These are phyloP conservation scores for Piedraia hortae DNA, from an alignment of 2,329 filamentous ascomycete genomes.

Conservation along the genomic window DNA sequence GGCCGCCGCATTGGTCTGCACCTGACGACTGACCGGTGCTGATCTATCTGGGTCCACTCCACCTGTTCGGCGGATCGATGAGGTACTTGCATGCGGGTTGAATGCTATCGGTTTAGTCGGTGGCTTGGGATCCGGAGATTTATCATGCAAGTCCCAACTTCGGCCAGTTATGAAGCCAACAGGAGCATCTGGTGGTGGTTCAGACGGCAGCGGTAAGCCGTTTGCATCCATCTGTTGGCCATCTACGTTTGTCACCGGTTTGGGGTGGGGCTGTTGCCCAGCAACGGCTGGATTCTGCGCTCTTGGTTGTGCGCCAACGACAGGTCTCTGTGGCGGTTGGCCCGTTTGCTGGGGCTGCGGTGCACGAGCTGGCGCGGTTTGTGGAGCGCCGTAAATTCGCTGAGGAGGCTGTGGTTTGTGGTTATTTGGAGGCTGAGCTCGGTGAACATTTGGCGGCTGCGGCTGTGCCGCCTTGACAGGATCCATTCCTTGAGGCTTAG, in stretches of 20 bases:
- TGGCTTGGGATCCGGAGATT: conserved; percentile 10
- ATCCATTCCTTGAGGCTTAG: conserved; percentile 2
- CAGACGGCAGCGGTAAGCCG: conserved; percentile 5
- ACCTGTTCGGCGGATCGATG: conserved; percentile 68
- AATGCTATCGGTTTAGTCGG: conserved; percentile 13
- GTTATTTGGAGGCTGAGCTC: conserved; percentile 5
- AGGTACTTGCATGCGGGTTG: conserved; percentile 25
- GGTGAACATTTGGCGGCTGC: conserved; percentile 8
- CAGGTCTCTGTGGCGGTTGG: conserved; percentile 1
- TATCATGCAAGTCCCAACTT: conserved; percentile 16
- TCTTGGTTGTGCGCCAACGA: too few relatives aligned
- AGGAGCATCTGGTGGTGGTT: conserved; percentile 10
- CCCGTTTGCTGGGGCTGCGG: conserved; percentile 4
- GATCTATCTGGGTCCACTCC: conserved; percentile 61
- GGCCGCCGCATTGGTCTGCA: conserved; percentile 2
- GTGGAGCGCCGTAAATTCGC: conserved; percentile 2
- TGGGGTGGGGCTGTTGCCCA: conserved; percentile 4
- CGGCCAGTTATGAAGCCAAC: conserved; percentile 21
- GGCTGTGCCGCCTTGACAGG: conserved; percentile 11
- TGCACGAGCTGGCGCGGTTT: conserved; percentile 1
- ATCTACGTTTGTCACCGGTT: conserved; percentile 1
- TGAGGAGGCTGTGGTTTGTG: conserved; percentile 9
- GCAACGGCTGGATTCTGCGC: background rate
- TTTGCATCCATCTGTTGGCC: conserved; percentile 3
- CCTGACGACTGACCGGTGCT: conserved; percentile 34